phyloP scores from a whole-genome alignment of 2,329 filamentous ascomycete species.

The Microascus cirrosus region DNA sequence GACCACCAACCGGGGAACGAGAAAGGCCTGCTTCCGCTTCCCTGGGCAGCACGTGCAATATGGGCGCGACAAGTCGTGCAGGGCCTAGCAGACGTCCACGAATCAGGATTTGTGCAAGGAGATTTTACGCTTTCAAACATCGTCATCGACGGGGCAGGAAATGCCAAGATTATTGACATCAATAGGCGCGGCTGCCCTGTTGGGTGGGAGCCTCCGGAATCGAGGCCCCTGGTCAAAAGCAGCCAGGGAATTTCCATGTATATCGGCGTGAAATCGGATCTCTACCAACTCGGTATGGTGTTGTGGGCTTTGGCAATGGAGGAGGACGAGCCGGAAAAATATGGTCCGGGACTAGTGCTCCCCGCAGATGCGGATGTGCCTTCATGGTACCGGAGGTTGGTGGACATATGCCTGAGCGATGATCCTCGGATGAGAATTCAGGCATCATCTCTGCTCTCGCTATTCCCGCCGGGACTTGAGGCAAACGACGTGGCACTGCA shows the following conservation, averaged over 20 bases:
- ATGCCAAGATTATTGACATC: constrained; percentile 97
- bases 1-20: constrained; percentile 52
- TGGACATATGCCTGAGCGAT: constrained; percentile 65
- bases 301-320: constrained; percentile 83
- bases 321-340: constrained; percentile 79
- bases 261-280: constrained; percentile 93
- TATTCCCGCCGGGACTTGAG: constrained; percentile 45
- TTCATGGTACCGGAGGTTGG: constrained; percentile 64
- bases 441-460: constrained; percentile 57
- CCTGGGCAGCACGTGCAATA: constrained; percentile 65
- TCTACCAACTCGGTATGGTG: constrained; percentile 95
- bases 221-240: constrained; percentile 72
- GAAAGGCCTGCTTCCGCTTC: constrained; percentile 26
- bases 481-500: background rate
- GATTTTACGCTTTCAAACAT: constrained; percentile 98
- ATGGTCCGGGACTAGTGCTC: constrained; percentile 48
- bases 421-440: constrained; percentile 62
- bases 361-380: constrained; percentile 54
- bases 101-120: constrained; percentile 91
- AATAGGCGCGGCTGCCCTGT: constrained; percentile 95
- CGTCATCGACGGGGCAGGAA: constrained; percentile 71
- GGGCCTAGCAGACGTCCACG: constrained; percentile 85
- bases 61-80: constrained; percentile 90
- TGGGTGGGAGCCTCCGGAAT: constrained; percentile 94
- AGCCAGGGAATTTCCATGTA: constrained; percentile 92